These are phyloP conservation scores for Halophytophthora polymorphica DNA, from an alignment of 352 stramenopile genomes.

Conservation along the genomic window DNA sequence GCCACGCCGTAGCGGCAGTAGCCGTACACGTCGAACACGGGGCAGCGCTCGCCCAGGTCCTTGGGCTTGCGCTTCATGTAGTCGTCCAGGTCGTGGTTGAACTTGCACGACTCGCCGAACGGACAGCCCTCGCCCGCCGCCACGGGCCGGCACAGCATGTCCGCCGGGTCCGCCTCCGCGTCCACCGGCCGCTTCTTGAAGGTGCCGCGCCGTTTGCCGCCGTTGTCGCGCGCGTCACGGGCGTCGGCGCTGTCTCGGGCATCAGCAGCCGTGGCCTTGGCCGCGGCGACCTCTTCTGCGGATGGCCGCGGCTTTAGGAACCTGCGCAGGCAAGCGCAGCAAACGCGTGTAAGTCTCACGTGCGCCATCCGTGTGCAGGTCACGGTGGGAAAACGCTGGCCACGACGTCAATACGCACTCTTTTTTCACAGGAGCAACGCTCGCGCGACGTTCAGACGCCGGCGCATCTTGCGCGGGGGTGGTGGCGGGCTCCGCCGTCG, in stretches of 20 bases:
- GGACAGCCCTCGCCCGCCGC: slow-evolving; percentile 59
- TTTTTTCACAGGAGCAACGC: slow-evolving; percentile 48
- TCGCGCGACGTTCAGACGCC: slow-evolving; percentile 11
- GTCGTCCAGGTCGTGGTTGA: slow-evolving; percentile 77
- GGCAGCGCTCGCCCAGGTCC: slow-evolving; percentile 74
- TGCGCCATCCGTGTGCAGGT: slow-evolving; percentile 1
- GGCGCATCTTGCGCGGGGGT: slow-evolving; percentile 2
- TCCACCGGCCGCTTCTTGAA: slow-evolving; percentile 88
- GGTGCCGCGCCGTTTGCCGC: slow-evolving; percentile 45
- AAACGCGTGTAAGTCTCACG: not conserved
- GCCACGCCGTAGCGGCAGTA: slow-evolving; percentile 92
- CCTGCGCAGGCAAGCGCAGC: slow-evolving; percentile 19
- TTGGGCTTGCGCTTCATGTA: slow-evolving; percentile 87
- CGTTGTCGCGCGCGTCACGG: slow-evolving; percentile 8
- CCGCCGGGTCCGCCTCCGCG: slow-evolving; percentile 52
- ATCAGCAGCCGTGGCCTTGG: too few species aligned
- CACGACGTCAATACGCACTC: slow-evolving; percentile 26
- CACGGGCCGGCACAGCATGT: slow-evolving; percentile 63
- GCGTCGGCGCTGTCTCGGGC: slow-evolving; percentile 20
- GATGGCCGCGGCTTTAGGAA: slow-evolving; percentile 48
- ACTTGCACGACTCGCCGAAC: slow-evolving; percentile 83
- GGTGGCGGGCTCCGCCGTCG: not conserved
- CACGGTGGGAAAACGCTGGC: not conserved
- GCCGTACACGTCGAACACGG: slow-evolving; percentile 75
- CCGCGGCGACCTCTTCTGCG: too few species aligned